phyloP scores from a whole-genome alignment of 352 stramenopile genomes.

The Peronospora farinosa region DNA sequence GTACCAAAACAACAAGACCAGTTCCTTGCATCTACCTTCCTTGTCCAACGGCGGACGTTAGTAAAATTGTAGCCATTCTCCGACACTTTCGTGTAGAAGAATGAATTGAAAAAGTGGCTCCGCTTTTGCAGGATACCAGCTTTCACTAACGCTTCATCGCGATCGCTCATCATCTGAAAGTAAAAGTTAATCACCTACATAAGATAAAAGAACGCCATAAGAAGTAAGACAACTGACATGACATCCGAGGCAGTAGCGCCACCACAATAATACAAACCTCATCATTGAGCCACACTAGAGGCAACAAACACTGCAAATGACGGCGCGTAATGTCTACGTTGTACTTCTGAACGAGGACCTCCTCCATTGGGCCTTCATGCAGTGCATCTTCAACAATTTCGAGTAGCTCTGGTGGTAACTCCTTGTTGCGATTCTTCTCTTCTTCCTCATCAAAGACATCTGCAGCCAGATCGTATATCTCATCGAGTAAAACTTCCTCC shows the following conservation, averaged over 20 bases:
- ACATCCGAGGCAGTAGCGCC: not conserved
- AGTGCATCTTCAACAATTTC: slow-evolving; percentile 53
- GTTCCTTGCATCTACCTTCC: slow-evolving; percentile 42
- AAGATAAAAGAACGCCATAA: not conserved
- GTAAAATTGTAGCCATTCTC: slow-evolving; percentile 78
- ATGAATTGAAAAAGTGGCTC: slow-evolving; percentile 86
- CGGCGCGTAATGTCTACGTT: slow-evolving; percentile 73
- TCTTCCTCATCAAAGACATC: slow-evolving; percentile 54
- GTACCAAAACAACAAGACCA: not conserved
- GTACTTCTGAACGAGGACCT: slow-evolving; percentile 76
- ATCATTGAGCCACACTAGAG: slow-evolving; percentile 72
- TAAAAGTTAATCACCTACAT: slow-evolving; percentile 83
- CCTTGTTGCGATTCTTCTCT: slow-evolving; percentile 37
- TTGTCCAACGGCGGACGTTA: slow-evolving; percentile 79
- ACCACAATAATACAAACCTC: slow-evolving; percentile 32
- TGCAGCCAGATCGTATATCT: slow-evolving; percentile 48
- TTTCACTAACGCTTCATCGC: slow-evolving; percentile 54
- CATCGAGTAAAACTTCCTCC: slow-evolving; percentile 53
- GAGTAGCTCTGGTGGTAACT: slow-evolving; percentile 59
- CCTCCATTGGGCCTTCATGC: slow-evolving; percentile 42
- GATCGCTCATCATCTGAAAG: slow-evolving; percentile 71
- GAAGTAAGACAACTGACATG: not conserved
- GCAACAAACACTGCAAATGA: slow-evolving; percentile 66
- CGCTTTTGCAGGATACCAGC: slow-evolving; percentile 38
- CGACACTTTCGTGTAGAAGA: slow-evolving; percentile 81